These are phyloP conservation scores for Mortierella sp. DNA, from an alignment of 371 early-diverging fungal genomes.

Conservation along the genomic window DNA sequence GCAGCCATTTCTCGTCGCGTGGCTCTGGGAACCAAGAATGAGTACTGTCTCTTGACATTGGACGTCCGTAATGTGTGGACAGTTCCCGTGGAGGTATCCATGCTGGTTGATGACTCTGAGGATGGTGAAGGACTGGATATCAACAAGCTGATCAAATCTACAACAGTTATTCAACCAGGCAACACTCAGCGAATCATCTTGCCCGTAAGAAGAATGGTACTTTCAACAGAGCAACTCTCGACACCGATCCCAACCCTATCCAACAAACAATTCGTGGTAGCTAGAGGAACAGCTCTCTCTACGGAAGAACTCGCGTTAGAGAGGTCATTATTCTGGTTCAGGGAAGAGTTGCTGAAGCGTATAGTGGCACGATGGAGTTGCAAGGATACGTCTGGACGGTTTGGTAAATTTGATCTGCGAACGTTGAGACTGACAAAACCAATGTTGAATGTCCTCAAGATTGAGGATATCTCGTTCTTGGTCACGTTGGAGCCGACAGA, in stretches of 20 bases:
- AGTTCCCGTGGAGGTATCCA: conserved; percentile 74
- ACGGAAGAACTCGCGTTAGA: conserved; percentile 69
- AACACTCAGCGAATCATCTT: conserved; percentile 74
- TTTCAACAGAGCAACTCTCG: conserved; percentile 62
- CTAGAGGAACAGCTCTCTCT: conserved; percentile 64
- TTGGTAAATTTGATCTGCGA: conserved; percentile 67
- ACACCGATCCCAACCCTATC: conserved; percentile 78
- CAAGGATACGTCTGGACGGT: conserved; percentile 60
- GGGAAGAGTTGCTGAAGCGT: conserved; percentile 73
- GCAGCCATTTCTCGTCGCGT: conserved; percentile 50
- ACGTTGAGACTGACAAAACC: conserved; percentile 63
- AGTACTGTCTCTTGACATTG: conserved; percentile 80
- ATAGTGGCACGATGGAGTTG: conserved; percentile 69
- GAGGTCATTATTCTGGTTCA: conserved; percentile 82
- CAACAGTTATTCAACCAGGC: conserved; percentile 65
- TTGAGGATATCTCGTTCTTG: conserved; percentile 69
- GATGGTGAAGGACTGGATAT: conserved; percentile 49
- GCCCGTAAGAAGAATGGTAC: conserved; percentile 73
- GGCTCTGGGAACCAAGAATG: conserved; percentile 58
- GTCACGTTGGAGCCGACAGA: conserved; percentile 56
- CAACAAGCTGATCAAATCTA: conserved; percentile 55
- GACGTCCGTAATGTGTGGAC: conserved; percentile 86
- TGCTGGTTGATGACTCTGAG: conserved; percentile 71
- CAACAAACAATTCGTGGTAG: conserved; percentile 85
- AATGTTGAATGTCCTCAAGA: conserved; percentile 67